Conservation (phyloP, 345 rosid species). For the Durio zibethinus region DNA sequence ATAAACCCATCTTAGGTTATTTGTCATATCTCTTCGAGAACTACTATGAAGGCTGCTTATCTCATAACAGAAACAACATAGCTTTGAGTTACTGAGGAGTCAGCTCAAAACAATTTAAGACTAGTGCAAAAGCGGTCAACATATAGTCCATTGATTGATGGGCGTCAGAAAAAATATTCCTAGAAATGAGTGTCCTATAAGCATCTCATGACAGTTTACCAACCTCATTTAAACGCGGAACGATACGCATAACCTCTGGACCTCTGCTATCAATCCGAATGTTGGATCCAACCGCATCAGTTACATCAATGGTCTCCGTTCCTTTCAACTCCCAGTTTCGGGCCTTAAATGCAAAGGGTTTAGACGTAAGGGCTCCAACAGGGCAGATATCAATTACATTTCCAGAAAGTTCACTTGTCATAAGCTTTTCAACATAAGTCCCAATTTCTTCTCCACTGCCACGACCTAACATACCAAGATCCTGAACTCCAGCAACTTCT, state of each 20-base stretch:
- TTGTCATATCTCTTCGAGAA: neutral
- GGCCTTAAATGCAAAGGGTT: slow-evolving; percentile 97
- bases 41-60: neutral
- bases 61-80: slow-evolving; percentile 4
- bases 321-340: slow-evolving; percentile 99
- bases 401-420: slow-evolving; percentile 99
- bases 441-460: slow-evolving; percentile 99
- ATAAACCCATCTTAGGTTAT: neutral
- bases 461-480: slow-evolving; percentile 98
- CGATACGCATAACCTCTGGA: slow-evolving; percentile 93
- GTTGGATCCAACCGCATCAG: slow-evolving; percentile 97
- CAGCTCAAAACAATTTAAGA: neutral
- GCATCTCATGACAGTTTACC: slow-evolving; percentile 2
- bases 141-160: neutral
- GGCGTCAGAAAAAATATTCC: neutral
- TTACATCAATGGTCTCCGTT: slow-evolving; percentile 91
- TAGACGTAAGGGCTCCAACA: slow-evolving; percentile 96
- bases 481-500: slow-evolving; percentile 96
- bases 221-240: slow-evolving; percentile 94
- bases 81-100: neutral
- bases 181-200: neutral
- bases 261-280: slow-evolving; percentile 97
- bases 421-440: slow-evolving; percentile 95
- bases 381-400: slow-evolving; percentile 98
- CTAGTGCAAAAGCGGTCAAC: neutral